These are phyloP conservation scores for Ilyonectria mors-panacis DNA, from an alignment of 2,329 filamentous ascomycete species.

Conservation along the genomic window DNA sequence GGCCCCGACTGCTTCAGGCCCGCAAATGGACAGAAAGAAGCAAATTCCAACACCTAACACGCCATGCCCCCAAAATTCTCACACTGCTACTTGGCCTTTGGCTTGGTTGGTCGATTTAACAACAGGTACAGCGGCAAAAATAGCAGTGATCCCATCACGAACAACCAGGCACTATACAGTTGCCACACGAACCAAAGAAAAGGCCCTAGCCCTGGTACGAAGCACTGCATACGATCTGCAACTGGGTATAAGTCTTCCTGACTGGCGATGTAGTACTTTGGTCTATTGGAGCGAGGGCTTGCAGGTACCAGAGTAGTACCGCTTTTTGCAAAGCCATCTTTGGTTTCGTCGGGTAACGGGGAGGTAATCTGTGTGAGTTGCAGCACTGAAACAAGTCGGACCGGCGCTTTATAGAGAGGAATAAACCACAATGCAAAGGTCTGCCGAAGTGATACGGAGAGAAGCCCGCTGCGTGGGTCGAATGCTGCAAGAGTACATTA, in stretches of 20 bases:
- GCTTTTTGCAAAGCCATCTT: conserved; percentile 10
- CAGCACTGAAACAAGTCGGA: conserved; percentile 78
- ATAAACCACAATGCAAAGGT: conserved; percentile 84
- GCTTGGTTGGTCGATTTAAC: conserved; percentile 44
- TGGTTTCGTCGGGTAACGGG: conserved; percentile 41
- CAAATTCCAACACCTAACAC: not conserved
- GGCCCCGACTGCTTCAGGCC: not conserved
- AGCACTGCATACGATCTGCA: conserved; percentile 81
- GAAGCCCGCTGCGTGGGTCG: conserved; percentile 74
- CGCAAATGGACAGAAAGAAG: no score
- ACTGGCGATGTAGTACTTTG: conserved; percentile 76
- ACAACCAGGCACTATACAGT: conserved; percentile 74
- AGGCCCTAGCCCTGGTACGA: conserved; percentile 72
- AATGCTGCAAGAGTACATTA: conserved; percentile 65
- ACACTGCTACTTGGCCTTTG: conserved; percentile 4
- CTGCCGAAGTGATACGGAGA: conserved; percentile 83
- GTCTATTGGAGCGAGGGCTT: conserved; percentile 39
- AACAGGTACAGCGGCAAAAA: conserved; percentile 54
- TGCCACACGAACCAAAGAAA: conserved; percentile 73
- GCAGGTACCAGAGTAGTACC: conserved; percentile 21
- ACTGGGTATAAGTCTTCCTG: conserved; percentile 89
- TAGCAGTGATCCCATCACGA: conserved; percentile 70
- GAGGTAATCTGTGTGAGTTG: conserved; percentile 66
- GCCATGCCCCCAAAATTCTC: not conserved
- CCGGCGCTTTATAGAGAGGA: conserved; percentile 79